phyloP scores from a whole-genome alignment of 495 filamentous ascomycete genomes.

The Penicillium argentinense region DNA sequence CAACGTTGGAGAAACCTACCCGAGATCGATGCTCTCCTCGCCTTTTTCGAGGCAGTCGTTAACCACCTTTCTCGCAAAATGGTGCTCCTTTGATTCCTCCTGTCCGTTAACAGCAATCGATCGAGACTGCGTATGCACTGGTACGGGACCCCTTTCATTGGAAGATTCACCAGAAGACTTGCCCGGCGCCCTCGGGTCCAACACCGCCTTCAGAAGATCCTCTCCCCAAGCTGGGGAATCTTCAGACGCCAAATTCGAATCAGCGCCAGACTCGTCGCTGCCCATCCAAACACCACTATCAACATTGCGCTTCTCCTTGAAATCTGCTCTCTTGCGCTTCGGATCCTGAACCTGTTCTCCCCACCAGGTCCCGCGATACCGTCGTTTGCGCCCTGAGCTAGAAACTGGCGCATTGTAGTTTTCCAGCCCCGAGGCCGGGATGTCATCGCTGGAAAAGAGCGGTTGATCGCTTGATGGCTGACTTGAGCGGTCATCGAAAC shows the following conservation, averaged over 20 bases:
- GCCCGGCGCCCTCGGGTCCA: conserved; percentile 11
- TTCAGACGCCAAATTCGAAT: conserved; percentile 35
- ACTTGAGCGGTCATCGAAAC: conserved; percentile 44
- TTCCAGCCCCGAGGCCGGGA: conserved; percentile 64
- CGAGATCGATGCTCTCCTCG: conserved; percentile 61
- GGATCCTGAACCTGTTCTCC: conserved; percentile 53
- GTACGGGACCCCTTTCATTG: neutral
- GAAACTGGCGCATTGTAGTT: conserved; percentile 57
- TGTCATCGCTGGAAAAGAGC: conserved; percentile 77
- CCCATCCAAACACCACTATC: conserved; percentile 86
- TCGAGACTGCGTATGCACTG: conserved; percentile 4
- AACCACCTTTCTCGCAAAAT: conserved; percentile 43
- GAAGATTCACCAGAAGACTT: conserved; percentile 3
- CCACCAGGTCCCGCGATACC: conserved; percentile 72
- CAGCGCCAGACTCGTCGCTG: conserved; percentile 53
- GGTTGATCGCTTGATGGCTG: conserved; percentile 70
- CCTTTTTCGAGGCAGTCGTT: conserved; percentile 60
- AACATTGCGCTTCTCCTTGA: conserved; percentile 57
- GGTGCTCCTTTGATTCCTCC: conserved; percentile 39
- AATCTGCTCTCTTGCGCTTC: conserved; percentile 57
- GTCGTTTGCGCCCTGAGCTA: conserved; percentile 56
- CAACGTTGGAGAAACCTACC: conserved; percentile 56
- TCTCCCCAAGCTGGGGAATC: conserved; percentile 40
- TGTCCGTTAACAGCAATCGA: conserved; percentile 17
- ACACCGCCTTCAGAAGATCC: conserved; percentile 33